Evolutionary conservation across 2,329 filamentous ascomycete genomes (phyloP), one percentile per base, ranked within the genome.

Genomic region (Claviceps spartinae): DNA sequence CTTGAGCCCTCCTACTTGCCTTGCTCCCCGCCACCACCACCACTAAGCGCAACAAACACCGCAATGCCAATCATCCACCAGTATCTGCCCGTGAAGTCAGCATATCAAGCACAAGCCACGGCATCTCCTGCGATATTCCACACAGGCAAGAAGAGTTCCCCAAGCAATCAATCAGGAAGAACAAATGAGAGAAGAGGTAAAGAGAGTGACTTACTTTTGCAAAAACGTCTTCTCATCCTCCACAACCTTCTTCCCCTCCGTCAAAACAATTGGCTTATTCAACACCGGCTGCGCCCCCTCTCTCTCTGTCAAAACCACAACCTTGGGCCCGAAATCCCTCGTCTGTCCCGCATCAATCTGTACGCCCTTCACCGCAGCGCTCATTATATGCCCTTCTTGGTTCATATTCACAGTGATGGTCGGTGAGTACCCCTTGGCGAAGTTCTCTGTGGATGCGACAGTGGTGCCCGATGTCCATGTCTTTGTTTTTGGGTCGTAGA

Each of bases 61-160:
- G 72, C 73, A 30, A 79, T 71, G 20, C 68, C 74, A 65, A 82
- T 66, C 58, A 81, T 63, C 81, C 81, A 85, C 82, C 82, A 85
- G 63, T 85, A 85, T 65, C 79, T 82, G 57, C 49, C 52, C 26
- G 18, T 4, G 47, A 52, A 26, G 62, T 72, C 64, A 75, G 34
- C 4, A 43, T 38, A 14, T 9, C 37, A 22, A 34, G 46, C 26
- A 13, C 7, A 16, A 13, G 6, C 16, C 26, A 34, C 30, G 11
- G 9, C 30, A 30, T 30, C 9, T 34, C 30, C 30, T 34, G 8
- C 9, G 8, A 9, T 34, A 34, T 34, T 34, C 30, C 9, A 4
- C 26, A 30, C 26, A 30, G 26, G 26, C 26, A 30, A 9, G 8
- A 30, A 9, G 26, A 30, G 26, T 30, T 30, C 9, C 8, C 30